These are phyloP conservation scores for Pseudogymnoascus sp. DNA, from an alignment of 2,329 filamentous ascomycete genomes.

Conservation along the genomic window DNA sequence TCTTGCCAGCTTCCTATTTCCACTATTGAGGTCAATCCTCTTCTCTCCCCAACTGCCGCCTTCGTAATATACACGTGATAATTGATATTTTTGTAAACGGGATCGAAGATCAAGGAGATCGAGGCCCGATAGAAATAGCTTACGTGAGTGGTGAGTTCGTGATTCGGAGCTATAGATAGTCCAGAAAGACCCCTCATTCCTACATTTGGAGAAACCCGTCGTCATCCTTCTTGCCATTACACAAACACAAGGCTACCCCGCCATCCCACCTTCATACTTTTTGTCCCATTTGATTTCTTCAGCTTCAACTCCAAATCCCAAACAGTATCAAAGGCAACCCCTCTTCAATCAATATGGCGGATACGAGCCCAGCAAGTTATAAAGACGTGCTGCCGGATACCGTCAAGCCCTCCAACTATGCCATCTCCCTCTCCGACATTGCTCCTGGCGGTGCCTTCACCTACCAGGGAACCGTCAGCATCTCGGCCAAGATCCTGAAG, in stretches of 20 bases:
- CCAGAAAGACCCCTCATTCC: neutral
- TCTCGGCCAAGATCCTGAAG: conserved; percentile 65
- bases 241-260: neutral
- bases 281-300: conserved; percentile 1
- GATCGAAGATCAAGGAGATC: neutral
- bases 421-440: conserved; percentile 71
- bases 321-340: neutral
- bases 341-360: neutral
- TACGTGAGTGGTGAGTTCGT: neutral
- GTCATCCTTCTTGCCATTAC: neutral
- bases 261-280: neutral
- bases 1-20: neutral
- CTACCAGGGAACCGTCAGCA: conserved; percentile 79
- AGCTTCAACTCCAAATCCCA: neutral
- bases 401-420: conserved; percentile 80
- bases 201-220: neutral
- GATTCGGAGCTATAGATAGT: conserved; percentile 4
- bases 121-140: neutral
- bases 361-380: conserved; percentile 31
- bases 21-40: neutral
- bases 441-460: conserved; percentile 61
- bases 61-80: neutral
- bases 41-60: neutral
- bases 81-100: neutral
- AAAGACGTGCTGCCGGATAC: conserved; percentile 54